Conservation (phyloP, 106 monocot genomes). For the Chionographis japonica region DNA sequence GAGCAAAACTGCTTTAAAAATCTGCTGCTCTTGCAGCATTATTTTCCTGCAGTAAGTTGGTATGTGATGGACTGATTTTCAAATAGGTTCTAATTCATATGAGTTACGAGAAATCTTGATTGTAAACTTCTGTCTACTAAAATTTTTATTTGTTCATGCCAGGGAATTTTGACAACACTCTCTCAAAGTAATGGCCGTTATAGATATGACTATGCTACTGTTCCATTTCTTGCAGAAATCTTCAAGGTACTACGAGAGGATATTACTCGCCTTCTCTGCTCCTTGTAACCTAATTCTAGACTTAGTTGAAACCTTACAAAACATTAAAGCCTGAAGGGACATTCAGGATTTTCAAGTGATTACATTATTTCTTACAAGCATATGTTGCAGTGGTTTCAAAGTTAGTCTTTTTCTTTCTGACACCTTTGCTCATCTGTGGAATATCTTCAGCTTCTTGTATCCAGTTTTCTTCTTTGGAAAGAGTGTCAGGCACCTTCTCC, state of each 20-base stretch:
- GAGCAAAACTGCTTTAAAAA: too few relatives aligned
- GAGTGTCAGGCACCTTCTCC: slow-evolving; percentile 48
- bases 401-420: neutral
- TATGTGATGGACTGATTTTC: too few relatives aligned
- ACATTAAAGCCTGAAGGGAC: too few relatives aligned
- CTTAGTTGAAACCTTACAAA: neutral
- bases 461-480: slow-evolving; percentile 84
- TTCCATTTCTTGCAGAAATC: slow-evolving; percentile 92
- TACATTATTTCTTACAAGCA: too few relatives aligned
- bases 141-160: neutral
- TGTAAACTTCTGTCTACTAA: too few relatives aligned
- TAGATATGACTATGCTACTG: slow-evolving; percentile 86
- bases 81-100: too few relatives aligned
- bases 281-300: neutral
- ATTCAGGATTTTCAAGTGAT: too few relatives aligned
- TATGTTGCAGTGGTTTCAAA: too few relatives aligned
- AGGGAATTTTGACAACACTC: slow-evolving; percentile 94
- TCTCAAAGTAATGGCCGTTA: slow-evolving; percentile 91
- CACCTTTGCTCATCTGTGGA: slow-evolving; percentile 11
- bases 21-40: too few relatives aligned
- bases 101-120: too few relatives aligned
- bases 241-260: slow-evolving; percentile 53
- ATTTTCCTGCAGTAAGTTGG: too few relatives aligned
- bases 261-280: neutral
- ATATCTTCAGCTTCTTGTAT: slow-evolving; percentile 66